Percentiles rank a stretch among this genome's conserved stretches.
Evolutionary conservation across 2,329 filamentous ascomycete species (phyloP).

Genomic region (Botrytis galanthina): DNA sequence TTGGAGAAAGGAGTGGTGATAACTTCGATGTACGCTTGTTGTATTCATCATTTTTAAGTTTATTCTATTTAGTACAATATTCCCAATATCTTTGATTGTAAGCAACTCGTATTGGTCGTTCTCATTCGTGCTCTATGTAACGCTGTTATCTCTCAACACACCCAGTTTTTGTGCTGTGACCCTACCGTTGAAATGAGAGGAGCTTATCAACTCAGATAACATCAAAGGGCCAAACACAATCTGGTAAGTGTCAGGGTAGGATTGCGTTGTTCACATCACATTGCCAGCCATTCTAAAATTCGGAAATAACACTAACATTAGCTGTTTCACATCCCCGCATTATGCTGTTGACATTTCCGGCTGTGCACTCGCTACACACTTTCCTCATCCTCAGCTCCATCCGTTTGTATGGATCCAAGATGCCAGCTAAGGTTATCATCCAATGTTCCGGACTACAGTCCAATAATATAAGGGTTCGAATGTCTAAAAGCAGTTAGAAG

Average conservation of each 20-base stretch:
- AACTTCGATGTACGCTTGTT: background rate
- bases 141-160: background rate
- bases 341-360: background rate
- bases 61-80: background rate
- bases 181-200: background rate
- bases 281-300: background rate
- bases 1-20: slow-evolving; percentile 33
- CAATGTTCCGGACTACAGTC: no score
- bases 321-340: background rate
- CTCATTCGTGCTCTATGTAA: background rate
- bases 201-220: background rate
- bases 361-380: background rate
- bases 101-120: background rate
- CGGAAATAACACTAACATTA: background rate
- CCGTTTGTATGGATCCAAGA: background rate
- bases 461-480: no score
- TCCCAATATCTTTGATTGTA: background rate
- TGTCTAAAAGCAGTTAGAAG: no score
- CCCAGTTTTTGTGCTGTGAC: background rate
- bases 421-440: background rate
- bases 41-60: background rate
- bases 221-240: background rate
- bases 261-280: background rate
- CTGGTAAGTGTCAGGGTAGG: background rate
- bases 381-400: background rate